Evolutionary conservation across 768 basidiomycete species (phyloP), one percentile per base, ranked within the genome.

Genomic region (Collybia sordida): DNA sequence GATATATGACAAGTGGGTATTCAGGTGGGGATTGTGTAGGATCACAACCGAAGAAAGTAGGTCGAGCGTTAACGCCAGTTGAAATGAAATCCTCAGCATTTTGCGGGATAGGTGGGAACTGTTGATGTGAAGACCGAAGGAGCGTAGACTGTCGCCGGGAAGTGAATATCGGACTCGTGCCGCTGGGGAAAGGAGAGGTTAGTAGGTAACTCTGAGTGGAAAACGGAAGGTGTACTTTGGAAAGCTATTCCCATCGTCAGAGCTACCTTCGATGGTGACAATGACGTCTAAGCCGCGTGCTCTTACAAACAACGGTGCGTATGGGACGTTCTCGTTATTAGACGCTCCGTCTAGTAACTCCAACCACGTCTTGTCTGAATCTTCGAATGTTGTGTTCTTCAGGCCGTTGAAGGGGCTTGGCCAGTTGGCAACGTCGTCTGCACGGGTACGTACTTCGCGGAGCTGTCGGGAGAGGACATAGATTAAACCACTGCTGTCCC

Each of bases 41-140:
- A 58, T 86, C 68, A 61, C 90, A 92, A 3, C 90, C 91, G 68
- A 90, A 92, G 70, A 93, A 90, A 0, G 86, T 87, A 2, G 88
- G 81, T 22, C 85, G 79, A 39, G 68, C 69, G 59, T 84, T 88
- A 1, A 89, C 74, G 28, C 87, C 86, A 4, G 77, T 77, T 1
- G 68, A 63, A 28, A 85, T 60, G 63, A 88, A 90, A 11, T 73
- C 73, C 3, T 72, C 72, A 0, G 72, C 57, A 7, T 71, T 74
- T 5, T 67, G 58, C 14, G 87, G 87, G 27, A 87, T 78, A 3
- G 84, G 82, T 2, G 87, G 87, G 60, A 88, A 82, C 39, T 64
- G 65, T 52, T 85, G 81, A 60, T 86, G 83, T 0, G 82, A 75
- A 1, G 72, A 58, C 36, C 66, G 71, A 19, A 80, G 68, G 28